These are phyloP conservation scores for Apiosordaria backusii DNA, from an alignment of 495 filamentous ascomycete genomes.

Conservation along the genomic window DNA sequence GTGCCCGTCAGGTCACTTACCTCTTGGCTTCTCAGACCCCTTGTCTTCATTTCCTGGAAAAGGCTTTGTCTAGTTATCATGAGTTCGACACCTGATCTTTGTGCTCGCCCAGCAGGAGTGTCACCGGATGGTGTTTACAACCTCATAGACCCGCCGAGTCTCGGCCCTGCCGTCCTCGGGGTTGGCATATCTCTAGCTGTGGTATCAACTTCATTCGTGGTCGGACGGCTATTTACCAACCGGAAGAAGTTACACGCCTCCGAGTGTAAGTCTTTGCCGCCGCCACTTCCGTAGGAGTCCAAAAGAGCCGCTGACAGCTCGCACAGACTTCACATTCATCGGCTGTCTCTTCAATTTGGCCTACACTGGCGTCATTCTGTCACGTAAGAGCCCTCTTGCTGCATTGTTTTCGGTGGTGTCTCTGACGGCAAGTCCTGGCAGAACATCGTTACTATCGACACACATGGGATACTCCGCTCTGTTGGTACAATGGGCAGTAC, in stretches of 20 bases:
- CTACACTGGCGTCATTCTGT: background rate
- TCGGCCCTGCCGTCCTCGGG: background rate
- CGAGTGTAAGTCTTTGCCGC: background rate
- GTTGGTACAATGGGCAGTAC: slow-evolving; percentile 10
- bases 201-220: background rate
- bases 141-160: background rate
- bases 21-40: too few relatives aligned
- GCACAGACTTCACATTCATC: background rate
- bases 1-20: too few relatives aligned
- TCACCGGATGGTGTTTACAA: background rate
- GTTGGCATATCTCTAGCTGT: background rate
- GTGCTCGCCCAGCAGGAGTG: background rate
- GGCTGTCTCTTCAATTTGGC: background rate
- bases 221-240: background rate
- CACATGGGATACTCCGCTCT: slow-evolving; percentile 5
- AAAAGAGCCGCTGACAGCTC: background rate
- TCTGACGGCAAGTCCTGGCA: background rate
- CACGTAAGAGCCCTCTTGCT: background rate
- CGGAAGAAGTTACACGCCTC: background rate
- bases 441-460: slow-evolving; percentile 10
- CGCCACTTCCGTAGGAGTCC: background rate
- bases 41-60: background rate
- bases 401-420: too few relatives aligned
- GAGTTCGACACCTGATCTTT: background rate
- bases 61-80: background rate